Evolutionary conservation across 108 stramenopile species (phyloP).

Genomic region (Stephanodiscus minutulus): DNA sequence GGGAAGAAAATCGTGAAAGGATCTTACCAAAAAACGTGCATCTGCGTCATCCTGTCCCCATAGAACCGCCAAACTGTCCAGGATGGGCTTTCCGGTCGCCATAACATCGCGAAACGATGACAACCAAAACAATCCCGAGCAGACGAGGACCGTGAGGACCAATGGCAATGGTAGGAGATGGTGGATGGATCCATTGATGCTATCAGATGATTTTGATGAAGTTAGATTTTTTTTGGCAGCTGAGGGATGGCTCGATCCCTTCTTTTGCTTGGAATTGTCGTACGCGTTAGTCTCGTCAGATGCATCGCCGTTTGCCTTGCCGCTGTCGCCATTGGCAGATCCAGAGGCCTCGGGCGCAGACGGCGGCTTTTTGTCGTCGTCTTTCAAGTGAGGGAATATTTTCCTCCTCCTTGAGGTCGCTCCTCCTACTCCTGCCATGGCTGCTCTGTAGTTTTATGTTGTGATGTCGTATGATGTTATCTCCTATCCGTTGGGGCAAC

Average conservation of each 20-base stretch:
- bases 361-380: background rate
- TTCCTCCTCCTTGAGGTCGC: slow-evolving; percentile 26
- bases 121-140: slow-evolving; percentile 79
- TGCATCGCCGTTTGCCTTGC: slow-evolving; percentile 11
- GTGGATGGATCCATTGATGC: slow-evolving; percentile 18
- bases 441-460: too few species aligned
- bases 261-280: slow-evolving; percentile 28
- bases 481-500: too few species aligned
- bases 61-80: slow-evolving; percentile 45
- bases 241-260: background rate
- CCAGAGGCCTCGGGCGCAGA: background rate
- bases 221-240: background rate
- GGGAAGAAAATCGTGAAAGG: background rate
- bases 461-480: too few species aligned
- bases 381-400: slow-evolving; percentile 46
- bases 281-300: slow-evolving; percentile 3
- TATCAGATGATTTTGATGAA: background rate
- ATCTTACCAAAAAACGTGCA: slow-evolving; percentile 64
- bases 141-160: slow-evolving; percentile 65
- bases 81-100: slow-evolving; percentile 75
- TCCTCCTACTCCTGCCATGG: slow-evolving; percentile 9
- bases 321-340: slow-evolving; percentile 5
- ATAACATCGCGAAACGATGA: slow-evolving; percentile 79
- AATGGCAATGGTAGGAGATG: slow-evolving; percentile 77
- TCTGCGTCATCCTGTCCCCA: slow-evolving; percentile 43